Conservation (phyloP, 768 basidiomycete genomes). For the Termitomyces sp. region DNA sequence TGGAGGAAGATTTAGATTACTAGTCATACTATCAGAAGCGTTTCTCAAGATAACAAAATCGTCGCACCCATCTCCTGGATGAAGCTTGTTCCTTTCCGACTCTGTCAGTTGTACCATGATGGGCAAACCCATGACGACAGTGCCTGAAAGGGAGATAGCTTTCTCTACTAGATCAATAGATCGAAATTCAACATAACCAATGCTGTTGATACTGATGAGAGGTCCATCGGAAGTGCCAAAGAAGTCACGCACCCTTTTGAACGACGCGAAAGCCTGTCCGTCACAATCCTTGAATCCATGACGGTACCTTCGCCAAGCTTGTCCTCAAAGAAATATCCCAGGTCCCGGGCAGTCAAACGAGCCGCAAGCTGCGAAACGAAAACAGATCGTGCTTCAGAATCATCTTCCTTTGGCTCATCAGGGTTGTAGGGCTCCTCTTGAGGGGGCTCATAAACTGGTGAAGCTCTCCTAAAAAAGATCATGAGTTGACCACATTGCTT, state of each 20-base stretch:
- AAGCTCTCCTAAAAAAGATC: slow-evolving; percentile 53
- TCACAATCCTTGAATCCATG: slow-evolving; percentile 94
- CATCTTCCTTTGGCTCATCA: slow-evolving; percentile 87
- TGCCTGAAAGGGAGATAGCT: slow-evolving; percentile 87
- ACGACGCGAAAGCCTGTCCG: slow-evolving; percentile 89
- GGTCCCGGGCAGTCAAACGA: slow-evolving; percentile 92
- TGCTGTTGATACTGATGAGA: slow-evolving; percentile 46
- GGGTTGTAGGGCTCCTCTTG: slow-evolving; percentile 71
- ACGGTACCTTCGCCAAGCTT: slow-evolving; percentile 92
- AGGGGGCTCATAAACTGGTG: slow-evolving; percentile 68
- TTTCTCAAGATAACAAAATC: not conserved
- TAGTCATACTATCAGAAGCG: slow-evolving; percentile 27
- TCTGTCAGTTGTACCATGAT: slow-evolving; percentile 97
- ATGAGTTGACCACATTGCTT: slow-evolving; percentile 8
- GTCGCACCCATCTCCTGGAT: slow-evolving; percentile 83
- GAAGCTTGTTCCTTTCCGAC: slow-evolving; percentile 89
- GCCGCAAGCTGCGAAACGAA: slow-evolving; percentile 99
- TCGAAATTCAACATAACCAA: slow-evolving; percentile 97
- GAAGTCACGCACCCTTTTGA: slow-evolving; percentile 84
- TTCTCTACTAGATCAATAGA: slow-evolving; percentile 88
- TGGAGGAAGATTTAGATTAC: slow-evolving; percentile 80
- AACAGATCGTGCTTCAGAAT: slow-evolving; percentile 97
- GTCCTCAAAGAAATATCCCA: slow-evolving; percentile 99
- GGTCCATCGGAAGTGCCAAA: not conserved
- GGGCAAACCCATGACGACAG: slow-evolving; percentile 97